Percentiles rank a stretch among this genome's conserved stretches.
phyloP scores from a whole-genome alignment of 768 basidiomycete genomes.

The Pilatotrama ljubarskyi region DNA sequence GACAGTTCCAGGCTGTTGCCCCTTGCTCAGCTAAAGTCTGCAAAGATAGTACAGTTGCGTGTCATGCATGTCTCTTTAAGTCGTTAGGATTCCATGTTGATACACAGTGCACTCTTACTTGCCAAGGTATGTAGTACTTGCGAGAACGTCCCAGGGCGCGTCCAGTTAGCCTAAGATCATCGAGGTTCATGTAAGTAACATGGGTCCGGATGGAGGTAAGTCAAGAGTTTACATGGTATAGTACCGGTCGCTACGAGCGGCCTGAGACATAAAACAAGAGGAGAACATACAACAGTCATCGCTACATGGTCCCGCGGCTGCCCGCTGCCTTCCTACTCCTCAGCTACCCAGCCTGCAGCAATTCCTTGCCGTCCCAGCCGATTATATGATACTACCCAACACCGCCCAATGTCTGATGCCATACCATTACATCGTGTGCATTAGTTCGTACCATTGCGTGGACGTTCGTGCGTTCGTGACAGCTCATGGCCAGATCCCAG shows the following conservation, averaged over 20 bases:
- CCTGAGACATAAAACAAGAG: neutral
- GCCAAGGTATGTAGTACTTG: too few relatives aligned
- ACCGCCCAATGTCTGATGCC: neutral
- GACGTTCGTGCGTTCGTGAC: neutral
- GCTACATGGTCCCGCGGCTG: neutral
- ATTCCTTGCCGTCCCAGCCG: neutral
- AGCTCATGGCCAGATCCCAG: neutral
- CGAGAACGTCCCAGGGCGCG: too few relatives aligned
- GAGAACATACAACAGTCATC: neutral
- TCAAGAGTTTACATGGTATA: conserved; percentile 12
- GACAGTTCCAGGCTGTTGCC: too few relatives aligned
- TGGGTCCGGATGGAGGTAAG: neutral
- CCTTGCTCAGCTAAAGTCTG: too few relatives aligned
- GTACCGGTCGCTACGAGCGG: neutral
- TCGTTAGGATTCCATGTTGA: too few relatives aligned
- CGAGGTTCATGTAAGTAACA: too few relatives aligned
- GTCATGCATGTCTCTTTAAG: too few relatives aligned
- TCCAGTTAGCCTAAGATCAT: too few relatives aligned
- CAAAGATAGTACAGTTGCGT: too few relatives aligned
- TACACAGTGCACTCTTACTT: too few relatives aligned
- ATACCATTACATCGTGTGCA: neutral
- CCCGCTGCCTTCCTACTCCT: neutral
- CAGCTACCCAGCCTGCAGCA: too few relatives aligned
- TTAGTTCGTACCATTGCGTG: neutral
- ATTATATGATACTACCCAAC: too few relatives aligned